Base-by-base conservation (phyloP, 2,329 filamentous ascomycete species). In the Pochonia chlamydosporia region DNA sequence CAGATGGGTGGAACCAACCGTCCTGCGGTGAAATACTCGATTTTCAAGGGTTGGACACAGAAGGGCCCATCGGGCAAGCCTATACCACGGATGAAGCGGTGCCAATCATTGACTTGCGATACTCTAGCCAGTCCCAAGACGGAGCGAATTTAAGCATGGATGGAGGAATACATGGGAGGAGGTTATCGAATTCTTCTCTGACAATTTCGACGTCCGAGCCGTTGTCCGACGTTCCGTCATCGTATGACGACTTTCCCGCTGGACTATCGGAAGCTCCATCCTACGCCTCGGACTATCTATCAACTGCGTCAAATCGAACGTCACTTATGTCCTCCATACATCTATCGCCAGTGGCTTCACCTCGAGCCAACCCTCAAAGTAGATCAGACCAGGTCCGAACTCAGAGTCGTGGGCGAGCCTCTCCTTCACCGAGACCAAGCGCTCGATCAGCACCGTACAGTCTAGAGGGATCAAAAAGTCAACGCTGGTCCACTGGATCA, bases 401-500 rank as follows among this genome's bases (percentile, higher is more conserved):
- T 40, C 81, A 79, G 52, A 87, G 84, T 64, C 79, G 85, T 44
- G 82, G 84, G 20, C 78, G 84, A 14, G 83, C 84, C 11, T 88
- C 85, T 40, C 84, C 85, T 31, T 87, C 85, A 26, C 84, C 86
- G 20, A 77, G 85, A 39, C 82, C 81, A 26, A 81, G 75, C 46
- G 74, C 84, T 60, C 79, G 85, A 51, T 79, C 84, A 35, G 83
- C 81, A 16, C 86, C 86, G 1, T 89, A 89, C 66, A 83, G 71
- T 43, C 74, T 88, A 43, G 85, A 89, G 40, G 77, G 74, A 44
- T 74, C 73, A 40, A 78, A 84, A 52, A 81, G 75, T 61, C 89
- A 89, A 72, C 75, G 86, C 54, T 90, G 86, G 85, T 89, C 86
- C 18, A 89, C 86, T 3, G 85, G 85, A 13, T 87, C 84, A 3